These are phyloP conservation scores for Lachnellula cervina DNA, from an alignment of 2,329 filamentous ascomycete genomes.

Conservation along the genomic window DNA sequence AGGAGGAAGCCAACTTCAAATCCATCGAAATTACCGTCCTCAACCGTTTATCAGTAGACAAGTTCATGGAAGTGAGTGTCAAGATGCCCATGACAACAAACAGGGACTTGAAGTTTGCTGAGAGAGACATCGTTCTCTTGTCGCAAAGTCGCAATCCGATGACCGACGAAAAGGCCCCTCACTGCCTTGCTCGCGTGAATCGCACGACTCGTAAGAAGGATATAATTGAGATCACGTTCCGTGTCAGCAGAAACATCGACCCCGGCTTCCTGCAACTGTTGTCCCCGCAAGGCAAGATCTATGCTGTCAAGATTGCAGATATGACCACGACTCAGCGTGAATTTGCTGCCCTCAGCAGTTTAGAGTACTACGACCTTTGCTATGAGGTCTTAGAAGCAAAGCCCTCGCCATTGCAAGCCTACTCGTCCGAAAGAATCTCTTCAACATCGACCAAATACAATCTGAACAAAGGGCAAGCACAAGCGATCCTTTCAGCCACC, in stretches of 20 bases:
- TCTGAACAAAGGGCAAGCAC: conserved; percentile 84
- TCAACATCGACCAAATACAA: conserved; percentile 71
- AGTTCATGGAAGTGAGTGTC: conserved; percentile 86
- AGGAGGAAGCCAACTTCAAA: conserved; percentile 77
- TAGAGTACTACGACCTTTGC: conserved; percentile 95
- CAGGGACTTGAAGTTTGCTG: conserved; percentile 66
- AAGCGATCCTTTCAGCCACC: conserved; percentile 83
- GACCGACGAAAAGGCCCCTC: conserved; percentile 58
- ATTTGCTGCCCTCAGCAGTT: conserved; percentile 82
- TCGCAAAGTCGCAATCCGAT: conserved; percentile 70
- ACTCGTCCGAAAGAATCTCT: conserved; percentile 67
- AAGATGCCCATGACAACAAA: conserved; percentile 67
- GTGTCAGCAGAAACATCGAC: conserved; percentile 56
- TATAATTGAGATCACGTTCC: conserved; percentile 78
- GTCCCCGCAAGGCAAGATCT: conserved; percentile 63
- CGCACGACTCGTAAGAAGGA: conserved; percentile 76
- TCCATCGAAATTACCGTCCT: conserved; percentile 83
- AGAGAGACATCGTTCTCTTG: conserved; percentile 85
- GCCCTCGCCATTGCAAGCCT: conserved; percentile 81
- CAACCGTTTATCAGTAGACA: conserved; percentile 85
- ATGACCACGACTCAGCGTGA: conserved; percentile 94
- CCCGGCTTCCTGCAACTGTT: conserved; percentile 56
- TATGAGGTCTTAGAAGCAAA: conserved; percentile 86
- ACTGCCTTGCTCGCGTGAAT: conserved; percentile 83
- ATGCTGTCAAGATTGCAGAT: conserved; percentile 80